A percentile compares a stretch with the other conserved stretches of the same genome.
phyloP scores from a whole-genome alignment of 2,329 filamentous ascomycete species.

The Helotiales sp. region DNA sequence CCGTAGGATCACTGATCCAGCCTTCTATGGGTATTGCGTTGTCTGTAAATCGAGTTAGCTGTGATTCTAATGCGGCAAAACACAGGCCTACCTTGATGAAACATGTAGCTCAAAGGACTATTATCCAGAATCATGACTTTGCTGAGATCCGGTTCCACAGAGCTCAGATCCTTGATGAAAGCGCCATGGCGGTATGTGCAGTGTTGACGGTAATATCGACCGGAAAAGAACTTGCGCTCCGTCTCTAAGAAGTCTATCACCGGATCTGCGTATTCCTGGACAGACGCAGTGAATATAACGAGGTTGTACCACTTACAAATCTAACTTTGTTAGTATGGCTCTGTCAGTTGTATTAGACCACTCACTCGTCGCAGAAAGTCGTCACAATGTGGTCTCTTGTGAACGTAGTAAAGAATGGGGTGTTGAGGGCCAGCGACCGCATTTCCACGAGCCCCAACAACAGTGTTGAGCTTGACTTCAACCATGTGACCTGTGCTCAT shows the following conservation, averaged over 20 bases:
- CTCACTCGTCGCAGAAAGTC: conserved; percentile 86
- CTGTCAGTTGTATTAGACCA: conserved; percentile 5
- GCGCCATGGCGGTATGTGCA: conserved; percentile 95
- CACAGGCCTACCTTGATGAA: conserved; percentile 83
- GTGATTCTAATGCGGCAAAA: background rate
- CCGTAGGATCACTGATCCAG: conserved; percentile 98
- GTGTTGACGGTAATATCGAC: conserved; percentile 93
- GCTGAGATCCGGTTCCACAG: conserved; percentile 94
- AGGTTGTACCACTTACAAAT: conserved; percentile 98
- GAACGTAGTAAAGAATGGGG: conserved; percentile 97
- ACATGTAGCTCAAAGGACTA: conserved; percentile 96
- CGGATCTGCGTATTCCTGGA: conserved; percentile 97
- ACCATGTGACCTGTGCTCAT: conserved; percentile 99
- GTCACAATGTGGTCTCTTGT: conserved; percentile 96
- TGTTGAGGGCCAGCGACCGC: conserved; percentile 80
- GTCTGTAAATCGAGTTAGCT: conserved; percentile 60
- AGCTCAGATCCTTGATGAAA: conserved; percentile 97
- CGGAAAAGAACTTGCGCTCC: conserved; percentile 94
- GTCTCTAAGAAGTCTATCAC: conserved; percentile 99
- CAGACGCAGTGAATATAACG: conserved; percentile 94
- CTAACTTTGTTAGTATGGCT: conserved; percentile 48
- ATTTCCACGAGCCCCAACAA: conserved; percentile 69
- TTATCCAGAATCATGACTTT: conserved; percentile 99
- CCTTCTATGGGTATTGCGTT: conserved; percentile 99
- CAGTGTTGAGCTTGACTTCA: conserved; percentile 84